phyloP scores from a whole-genome alignment of 495 filamentous ascomycete genomes.

The Sporormia fimetaria region DNA sequence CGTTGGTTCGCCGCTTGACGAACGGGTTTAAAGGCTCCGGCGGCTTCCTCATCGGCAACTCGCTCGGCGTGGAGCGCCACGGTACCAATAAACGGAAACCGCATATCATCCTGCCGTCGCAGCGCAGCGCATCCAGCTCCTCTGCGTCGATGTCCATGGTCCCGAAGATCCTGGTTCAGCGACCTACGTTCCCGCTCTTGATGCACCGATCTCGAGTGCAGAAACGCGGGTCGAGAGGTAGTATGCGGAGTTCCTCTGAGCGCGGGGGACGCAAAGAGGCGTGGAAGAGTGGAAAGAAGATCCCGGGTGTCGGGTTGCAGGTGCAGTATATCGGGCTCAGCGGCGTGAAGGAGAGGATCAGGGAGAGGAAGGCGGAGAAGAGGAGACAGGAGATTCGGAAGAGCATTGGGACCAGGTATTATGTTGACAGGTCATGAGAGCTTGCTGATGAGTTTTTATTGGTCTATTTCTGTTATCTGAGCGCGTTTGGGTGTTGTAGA shows the following conservation, averaged over 20 bases:
- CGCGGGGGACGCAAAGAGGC: conserved; percentile 20
- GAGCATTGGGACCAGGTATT: conserved; percentile 44
- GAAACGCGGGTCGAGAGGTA: conserved; percentile 5
- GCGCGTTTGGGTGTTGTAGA: no score
- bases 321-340: conserved; percentile 44
- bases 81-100: conserved; percentile 40
- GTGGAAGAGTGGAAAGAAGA: conserved; percentile 31
- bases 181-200: conserved; percentile 8
- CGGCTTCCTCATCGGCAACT: conserved; percentile 39
- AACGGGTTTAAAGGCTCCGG: conserved; percentile 23
- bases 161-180: conserved; percentile 17
- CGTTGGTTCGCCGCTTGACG: conserved; percentile 23
- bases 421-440: conserved; percentile 22
- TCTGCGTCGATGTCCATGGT: conserved; percentile 7
- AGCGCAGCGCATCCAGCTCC: not conserved
- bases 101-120: conserved; percentile 41
- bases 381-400: conserved; percentile 52
- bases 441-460: not conserved
- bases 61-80: conserved; percentile 37
- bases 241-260: conserved; percentile 27
- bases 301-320: conserved; percentile 38
- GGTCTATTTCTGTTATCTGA: no score
- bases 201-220: conserved; percentile 2
- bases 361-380: conserved; percentile 50
- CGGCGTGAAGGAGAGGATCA: conserved; percentile 42